Conservation (phyloP, 2,329 filamentous ascomycete genomes). For the Claviceps sp. region DNA sequence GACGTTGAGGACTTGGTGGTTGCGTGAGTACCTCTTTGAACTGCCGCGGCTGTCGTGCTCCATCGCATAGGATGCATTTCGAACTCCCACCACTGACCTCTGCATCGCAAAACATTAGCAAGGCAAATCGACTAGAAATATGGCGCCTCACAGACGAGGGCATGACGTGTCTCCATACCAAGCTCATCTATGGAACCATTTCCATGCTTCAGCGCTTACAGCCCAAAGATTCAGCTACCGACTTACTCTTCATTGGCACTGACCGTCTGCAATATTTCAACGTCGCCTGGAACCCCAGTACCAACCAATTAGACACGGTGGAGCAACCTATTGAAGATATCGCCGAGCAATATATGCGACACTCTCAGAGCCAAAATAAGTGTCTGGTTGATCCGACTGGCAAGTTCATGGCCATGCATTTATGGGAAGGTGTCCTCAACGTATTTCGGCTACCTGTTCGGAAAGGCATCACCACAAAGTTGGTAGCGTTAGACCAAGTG, state of each 20-base stretch:
- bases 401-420: slow-evolving; percentile 41
- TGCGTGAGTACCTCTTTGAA: slow-evolving; percentile 47
- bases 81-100: neutral
- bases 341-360: slow-evolving; percentile 50
- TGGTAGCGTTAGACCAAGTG: slow-evolving; percentile 40
- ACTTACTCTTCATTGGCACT: slow-evolving; percentile 86
- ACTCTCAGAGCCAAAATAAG: slow-evolving; percentile 70
- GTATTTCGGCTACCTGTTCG: slow-evolving; percentile 36
- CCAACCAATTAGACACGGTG: slow-evolving; percentile 34
- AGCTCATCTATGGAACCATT: slow-evolving; percentile 71
- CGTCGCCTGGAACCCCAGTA: slow-evolving; percentile 60
- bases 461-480: slow-evolving; percentile 29
- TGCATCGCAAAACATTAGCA: slow-evolving; percentile 34
- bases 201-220: slow-evolving; percentile 72
- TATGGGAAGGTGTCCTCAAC: slow-evolving; percentile 47
- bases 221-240: slow-evolving; percentile 58
- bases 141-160: slow-evolving; percentile 56
- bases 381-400: slow-evolving; percentile 75
- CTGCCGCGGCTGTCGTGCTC: neutral
- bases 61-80: neutral
- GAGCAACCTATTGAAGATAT: slow-evolving; percentile 38
- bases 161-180: slow-evolving; percentile 51
- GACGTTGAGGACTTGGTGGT: slow-evolving; percentile 74
- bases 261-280: slow-evolving; percentile 87
- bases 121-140: slow-evolving; percentile 75